A percentile compares a stretch with the other conserved stretches of the same genome.
Evolutionary conservation across 2,329 filamentous ascomycete genomes (phyloP).

Genomic region (Arthrobotrys sphaeroides): DNA sequence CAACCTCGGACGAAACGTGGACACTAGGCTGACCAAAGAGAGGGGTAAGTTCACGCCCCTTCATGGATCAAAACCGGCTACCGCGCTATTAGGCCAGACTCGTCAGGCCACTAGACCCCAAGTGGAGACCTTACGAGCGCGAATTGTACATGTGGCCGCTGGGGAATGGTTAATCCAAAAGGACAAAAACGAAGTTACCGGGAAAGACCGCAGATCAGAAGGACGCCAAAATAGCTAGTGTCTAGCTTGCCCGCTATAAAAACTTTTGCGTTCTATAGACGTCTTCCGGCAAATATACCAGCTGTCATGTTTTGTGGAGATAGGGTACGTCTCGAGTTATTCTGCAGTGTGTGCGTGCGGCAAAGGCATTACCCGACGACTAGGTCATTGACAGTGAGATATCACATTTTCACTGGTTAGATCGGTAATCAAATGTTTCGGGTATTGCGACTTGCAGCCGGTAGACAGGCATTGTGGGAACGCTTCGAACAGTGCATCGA

Average conservation of each 20-base stretch:
- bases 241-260: not conserved
- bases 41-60: conserved; percentile 6
- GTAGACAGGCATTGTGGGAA: not conserved
- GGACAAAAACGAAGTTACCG: not conserved
- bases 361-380: conserved; percentile 3
- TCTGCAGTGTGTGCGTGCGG: not conserved
- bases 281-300: not conserved
- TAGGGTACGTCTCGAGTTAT: no score
- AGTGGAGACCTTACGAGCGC: not conserved
- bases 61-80: not conserved
- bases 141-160: conserved; percentile 7
- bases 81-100: conserved; percentile 8
- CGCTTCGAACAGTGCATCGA: not conserved
- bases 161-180: conserved; percentile 13
- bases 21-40: not conserved
- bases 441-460: conserved; percentile 2
- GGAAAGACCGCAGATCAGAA: not conserved
- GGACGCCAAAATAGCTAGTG: not conserved
- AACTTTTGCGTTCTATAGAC: not conserved
- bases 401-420: conserved; percentile 12
- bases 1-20: not conserved
- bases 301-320: not conserved
- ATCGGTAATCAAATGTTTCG: conserved; percentile 8
- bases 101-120: conserved; percentile 6
- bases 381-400: not conserved